Evolutionary conservation across 495 filamentous ascomycete genomes (phyloP).

Genomic region (Penicillium steckii): DNA sequence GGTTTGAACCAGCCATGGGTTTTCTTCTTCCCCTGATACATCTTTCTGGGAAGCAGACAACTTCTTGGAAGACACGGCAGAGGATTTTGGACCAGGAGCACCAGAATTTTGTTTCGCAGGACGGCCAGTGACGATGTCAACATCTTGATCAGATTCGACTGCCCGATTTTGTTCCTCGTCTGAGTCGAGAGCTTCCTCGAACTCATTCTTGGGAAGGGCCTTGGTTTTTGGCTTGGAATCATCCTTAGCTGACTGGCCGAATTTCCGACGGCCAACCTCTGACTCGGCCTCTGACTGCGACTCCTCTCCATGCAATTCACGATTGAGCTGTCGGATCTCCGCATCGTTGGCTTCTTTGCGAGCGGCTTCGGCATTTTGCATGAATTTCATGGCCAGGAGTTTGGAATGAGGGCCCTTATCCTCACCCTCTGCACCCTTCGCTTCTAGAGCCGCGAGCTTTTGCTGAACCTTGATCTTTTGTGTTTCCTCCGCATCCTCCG

Average conservation of each 20-base stretch:
- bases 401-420: constrained; percentile 45
- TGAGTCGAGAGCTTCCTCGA: constrained; percentile 57
- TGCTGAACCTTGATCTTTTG: constrained; percentile 52
- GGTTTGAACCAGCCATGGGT: constrained; percentile 51
- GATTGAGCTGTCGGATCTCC: constrained; percentile 69
- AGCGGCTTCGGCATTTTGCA: constrained; percentile 81
- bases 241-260: constrained; percentile 47
- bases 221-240: constrained; percentile 24
- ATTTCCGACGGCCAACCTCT: constrained; percentile 63
- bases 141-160: constrained; percentile 24
- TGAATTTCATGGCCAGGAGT: constrained; percentile 81
- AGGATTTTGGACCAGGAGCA: background rate
- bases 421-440: constrained; percentile 30
- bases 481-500: constrained; percentile 53
- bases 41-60: constrained; percentile 19
- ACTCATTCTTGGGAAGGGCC: constrained; percentile 46
- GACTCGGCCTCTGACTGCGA: constrained; percentile 55
- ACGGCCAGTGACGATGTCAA: constrained; percentile 21
- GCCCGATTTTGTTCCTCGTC: constrained; percentile 47
- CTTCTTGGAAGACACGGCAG: constrained; percentile 15
- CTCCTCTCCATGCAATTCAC: constrained; percentile 63
- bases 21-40: constrained; percentile 31
- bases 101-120: constrained; percentile 23
- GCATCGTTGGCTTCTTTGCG: constrained; percentile 78
- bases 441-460: constrained; percentile 59